Evolutionary conservation across 768 basidiomycete genomes (phyloP), one percentile per base, ranked within the genome.

Genomic region (Trichaptum fuscoviolaceum): DNA sequence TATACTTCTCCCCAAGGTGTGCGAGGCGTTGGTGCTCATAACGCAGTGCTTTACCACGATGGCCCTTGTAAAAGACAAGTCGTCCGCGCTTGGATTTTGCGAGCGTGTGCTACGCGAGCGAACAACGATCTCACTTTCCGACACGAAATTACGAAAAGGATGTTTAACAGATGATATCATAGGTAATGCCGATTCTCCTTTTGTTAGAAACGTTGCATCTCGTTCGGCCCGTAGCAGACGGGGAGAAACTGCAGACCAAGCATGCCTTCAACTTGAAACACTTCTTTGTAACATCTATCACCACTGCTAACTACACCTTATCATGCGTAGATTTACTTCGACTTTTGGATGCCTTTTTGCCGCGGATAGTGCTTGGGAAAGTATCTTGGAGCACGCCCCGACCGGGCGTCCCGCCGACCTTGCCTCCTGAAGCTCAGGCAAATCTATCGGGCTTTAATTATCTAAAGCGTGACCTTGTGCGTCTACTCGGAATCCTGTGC

Each of bases 381-480:
- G 82, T 17, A 27, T 63, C 26, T 24, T 34, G 59, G 59, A 61
- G 59, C 15, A 25, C 25, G 62, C 34, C 30, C 23, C 42, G 60
- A 63, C 36, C 24, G 64, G 20, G 25, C 35, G 61, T 30, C 7
- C 27, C 67, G 25, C 30, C 7, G 52, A 65, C 7, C 26, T 63
- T n/a, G 60, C 42, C 20, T 58, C 63, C 18, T 52, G 62, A 35
- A 24, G 61, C 9, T 61, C 64, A 59, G 66, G 69, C 70, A 52
- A 84, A 83, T 64, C 72, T 79, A 58, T 79, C 82, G n/a, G 87
- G 90, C 17, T 95, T 96, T 74, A 82, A 84, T 0, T 92, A 93
- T 74, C 79, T 97, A 67, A 96, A 96, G 76, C 85, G 93, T 59
- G 93, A 96, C 77, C 82, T 97, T 42, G 91, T 95, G n/a, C 89